Percentiles rank a stretch among this genome's conserved stretches.
phyloP scores from a whole-genome alignment of 108 stramenopile species.

The Skeletonema menzelii region DNA sequence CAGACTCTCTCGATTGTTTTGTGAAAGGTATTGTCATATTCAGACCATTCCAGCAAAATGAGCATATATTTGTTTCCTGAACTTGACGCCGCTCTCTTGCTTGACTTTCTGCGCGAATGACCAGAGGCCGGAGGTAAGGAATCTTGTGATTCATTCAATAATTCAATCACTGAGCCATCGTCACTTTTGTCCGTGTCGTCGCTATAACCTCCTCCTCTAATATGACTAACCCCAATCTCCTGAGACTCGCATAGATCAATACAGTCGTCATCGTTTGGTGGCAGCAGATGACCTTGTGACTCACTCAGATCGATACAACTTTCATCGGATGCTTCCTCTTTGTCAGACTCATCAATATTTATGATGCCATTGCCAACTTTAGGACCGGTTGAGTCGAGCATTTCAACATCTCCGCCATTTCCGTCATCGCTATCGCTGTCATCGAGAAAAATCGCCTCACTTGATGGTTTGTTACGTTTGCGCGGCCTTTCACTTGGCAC shows the following conservation, averaged over 20 bases:
- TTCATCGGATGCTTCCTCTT: neutral
- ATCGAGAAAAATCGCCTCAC: neutral
- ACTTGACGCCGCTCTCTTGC: neutral
- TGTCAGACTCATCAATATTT: neutral
- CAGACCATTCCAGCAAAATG: conserved; percentile 24
- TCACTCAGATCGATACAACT: conserved; percentile 2
- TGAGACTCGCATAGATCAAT: conserved; percentile 18
- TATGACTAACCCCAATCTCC: neutral
- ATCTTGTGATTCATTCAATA: neutral
- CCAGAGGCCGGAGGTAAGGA: neutral
- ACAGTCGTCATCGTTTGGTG: neutral
- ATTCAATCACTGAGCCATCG: neutral
- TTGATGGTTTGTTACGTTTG: conserved; percentile 1
- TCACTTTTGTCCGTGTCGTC: neutral
- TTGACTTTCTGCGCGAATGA: neutral
- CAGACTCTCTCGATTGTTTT: conserved; percentile 29
- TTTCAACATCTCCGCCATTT: neutral
- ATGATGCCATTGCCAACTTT: neutral
- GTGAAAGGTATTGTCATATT: conserved; percentile 20
- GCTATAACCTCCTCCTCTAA: neutral
- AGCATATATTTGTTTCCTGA: neutral
- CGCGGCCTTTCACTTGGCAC: neutral
- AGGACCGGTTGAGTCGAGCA: neutral
- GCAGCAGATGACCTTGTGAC: neutral
- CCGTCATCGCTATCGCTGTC: neutral